These are phyloP conservation scores for Cylindrotheca fusiformis DNA, from an alignment of 108 stramenopile species.

Conservation along the genomic window DNA sequence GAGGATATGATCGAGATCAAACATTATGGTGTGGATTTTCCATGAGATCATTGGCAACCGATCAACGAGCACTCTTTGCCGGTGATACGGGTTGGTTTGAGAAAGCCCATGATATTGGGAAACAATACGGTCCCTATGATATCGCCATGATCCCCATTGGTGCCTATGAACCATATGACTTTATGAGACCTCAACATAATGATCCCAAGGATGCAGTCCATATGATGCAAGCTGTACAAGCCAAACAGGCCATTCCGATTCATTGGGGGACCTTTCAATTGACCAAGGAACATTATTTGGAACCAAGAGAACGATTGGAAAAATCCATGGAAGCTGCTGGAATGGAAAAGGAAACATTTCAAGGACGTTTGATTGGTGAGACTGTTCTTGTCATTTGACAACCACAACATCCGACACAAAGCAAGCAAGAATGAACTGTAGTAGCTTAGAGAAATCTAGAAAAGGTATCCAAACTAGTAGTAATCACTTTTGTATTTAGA, in stretches of 20 bases:
- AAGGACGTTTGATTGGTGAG: constrained; percentile 25
- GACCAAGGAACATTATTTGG: constrained; percentile 63
- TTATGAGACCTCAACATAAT: constrained; percentile 79
- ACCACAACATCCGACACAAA: neutral
- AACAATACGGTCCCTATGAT: constrained; percentile 72
- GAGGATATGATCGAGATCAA: constrained; percentile 69
- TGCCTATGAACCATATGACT: constrained; percentile 86
- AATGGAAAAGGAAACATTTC: constrained; percentile 9
- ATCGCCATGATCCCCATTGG: constrained; percentile 90
- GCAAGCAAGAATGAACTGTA: too few relatives aligned
- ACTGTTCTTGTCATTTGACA: constrained; percentile 8
- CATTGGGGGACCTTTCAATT: constrained; percentile 90
- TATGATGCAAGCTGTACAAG: constrained; percentile 56
- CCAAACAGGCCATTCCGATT: constrained; percentile 64
- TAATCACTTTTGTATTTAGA: too few relatives aligned
- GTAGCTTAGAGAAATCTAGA: too few relatives aligned
- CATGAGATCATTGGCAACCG: constrained; percentile 27
- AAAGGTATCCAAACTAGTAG: too few relatives aligned
- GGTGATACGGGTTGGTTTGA: constrained; percentile 46
- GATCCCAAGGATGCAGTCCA: constrained; percentile 80
- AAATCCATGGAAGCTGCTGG: constrained; percentile 3
- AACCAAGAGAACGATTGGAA: constrained; percentile 43
- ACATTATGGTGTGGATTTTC: constrained; percentile 74
- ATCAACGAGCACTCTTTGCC: constrained; percentile 28
- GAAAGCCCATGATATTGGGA: constrained; percentile 67